Evolutionary conservation across 1,284 basidiomycete genomes (phyloP).

Genomic region (Cryptococcus sp.): DNA sequence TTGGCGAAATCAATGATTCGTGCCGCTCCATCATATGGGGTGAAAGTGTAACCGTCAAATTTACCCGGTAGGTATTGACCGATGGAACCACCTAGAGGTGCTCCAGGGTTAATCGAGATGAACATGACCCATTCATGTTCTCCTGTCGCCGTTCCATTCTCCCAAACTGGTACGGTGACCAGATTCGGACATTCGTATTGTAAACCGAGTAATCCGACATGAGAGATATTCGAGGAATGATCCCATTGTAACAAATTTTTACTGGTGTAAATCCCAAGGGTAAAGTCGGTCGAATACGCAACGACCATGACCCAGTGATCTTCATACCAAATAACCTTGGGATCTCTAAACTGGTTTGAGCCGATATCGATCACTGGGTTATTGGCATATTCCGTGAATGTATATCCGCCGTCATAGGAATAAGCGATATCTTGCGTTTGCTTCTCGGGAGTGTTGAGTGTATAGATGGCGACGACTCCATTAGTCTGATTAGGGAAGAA

Average conservation of each 20-base stretch:
- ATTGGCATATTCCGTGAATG: constrained; percentile 41
- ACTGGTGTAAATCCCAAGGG: constrained; percentile 46
- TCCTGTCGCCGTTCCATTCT: constrained; percentile 5
- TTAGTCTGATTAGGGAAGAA: constrained; percentile 44
- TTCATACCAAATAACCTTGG: constrained; percentile 48
- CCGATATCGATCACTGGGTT: constrained; percentile 44
- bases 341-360: constrained; percentile 48
- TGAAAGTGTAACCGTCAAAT: constrained; percentile 47
- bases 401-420: constrained; percentile 46
- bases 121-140: constrained; percentile 18
- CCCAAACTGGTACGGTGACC: constrained; percentile 38
- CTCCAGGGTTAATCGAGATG: constrained; percentile 38
- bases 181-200: constrained; percentile 48
- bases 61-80: constrained; percentile 46
- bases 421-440: constrained; percentile 47
- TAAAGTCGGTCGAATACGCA: constrained; percentile 41
- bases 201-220: constrained; percentile 35
- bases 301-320: constrained; percentile 49
- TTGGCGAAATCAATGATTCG: constrained; percentile 45
- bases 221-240: constrained; percentile 39
- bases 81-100: constrained; percentile 42
- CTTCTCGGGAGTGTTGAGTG: constrained; percentile 40
- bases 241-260: constrained; percentile 46
- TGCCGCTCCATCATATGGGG: constrained; percentile 35
- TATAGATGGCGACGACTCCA: constrained; percentile 50